phyloP scores from a whole-genome alignment of 2,329 filamentous ascomycete species.

The Xylaria sp. region DNA sequence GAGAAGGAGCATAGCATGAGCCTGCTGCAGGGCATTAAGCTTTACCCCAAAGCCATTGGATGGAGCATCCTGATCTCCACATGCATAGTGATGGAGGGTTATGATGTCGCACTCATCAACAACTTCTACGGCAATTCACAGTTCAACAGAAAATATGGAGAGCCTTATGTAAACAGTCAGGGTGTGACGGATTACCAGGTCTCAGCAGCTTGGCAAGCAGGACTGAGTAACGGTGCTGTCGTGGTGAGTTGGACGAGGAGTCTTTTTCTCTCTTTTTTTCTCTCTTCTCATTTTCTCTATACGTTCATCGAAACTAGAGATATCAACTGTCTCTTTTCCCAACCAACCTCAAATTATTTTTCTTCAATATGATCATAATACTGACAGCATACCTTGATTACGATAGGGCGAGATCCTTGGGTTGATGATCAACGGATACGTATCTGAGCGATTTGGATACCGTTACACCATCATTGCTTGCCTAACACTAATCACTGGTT shows the following conservation, averaged over 20 bases:
- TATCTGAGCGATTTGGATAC: slow-evolving; percentile 76
- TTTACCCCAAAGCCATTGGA: slow-evolving; percentile 87
- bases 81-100: slow-evolving; percentile 91
- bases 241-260: slow-evolving; percentile 44
- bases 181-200: slow-evolving; percentile 62
- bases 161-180: slow-evolving; percentile 53
- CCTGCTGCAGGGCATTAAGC: slow-evolving; percentile 77
- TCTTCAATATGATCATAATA: neutral
- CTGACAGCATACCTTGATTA: slow-evolving; percentile 13
- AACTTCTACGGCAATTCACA: slow-evolving; percentile 76
- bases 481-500: slow-evolving; percentile 64
- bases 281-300: too few relatives aligned
- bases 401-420: slow-evolving; percentile 71
- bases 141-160: slow-evolving; percentile 69
- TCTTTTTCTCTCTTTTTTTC: neutral
- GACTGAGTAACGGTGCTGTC: slow-evolving; percentile 63
- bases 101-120: slow-evolving; percentile 83
- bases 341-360: neutral
- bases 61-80: slow-evolving; percentile 92
- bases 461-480: slow-evolving; percentile 71
- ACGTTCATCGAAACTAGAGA: too few relatives aligned
- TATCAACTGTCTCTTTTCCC: neutral
- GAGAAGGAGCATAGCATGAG: slow-evolving; percentile 77
- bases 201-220: slow-evolving; percentile 71
- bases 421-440: slow-evolving; percentile 72